phyloP scores from a whole-genome alignment of 2,329 filamentous ascomycete genomes.

The Scedosporium aurantiacum region DNA sequence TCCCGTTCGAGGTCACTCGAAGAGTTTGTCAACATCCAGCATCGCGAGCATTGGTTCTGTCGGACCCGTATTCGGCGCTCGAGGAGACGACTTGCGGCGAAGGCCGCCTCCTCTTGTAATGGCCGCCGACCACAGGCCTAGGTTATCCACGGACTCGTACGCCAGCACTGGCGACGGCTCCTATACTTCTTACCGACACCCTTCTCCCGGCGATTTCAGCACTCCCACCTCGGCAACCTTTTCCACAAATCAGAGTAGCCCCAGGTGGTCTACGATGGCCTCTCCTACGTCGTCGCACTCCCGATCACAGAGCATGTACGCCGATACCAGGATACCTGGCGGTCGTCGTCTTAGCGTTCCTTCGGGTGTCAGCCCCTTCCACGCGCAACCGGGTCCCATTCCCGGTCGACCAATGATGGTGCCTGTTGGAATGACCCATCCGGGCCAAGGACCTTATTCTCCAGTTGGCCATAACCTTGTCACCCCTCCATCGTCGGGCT shows the following conservation, averaged over 20 bases:
- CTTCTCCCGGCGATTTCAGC: constrained; percentile 63
- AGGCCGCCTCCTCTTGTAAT: constrained; percentile 76
- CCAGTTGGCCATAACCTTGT: constrained; percentile 30
- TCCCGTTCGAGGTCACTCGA: constrained; percentile 70
- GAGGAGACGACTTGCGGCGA: constrained; percentile 54
- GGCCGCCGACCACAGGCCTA: constrained; percentile 58
- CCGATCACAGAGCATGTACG: constrained; percentile 62
- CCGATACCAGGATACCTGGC: constrained; percentile 50
- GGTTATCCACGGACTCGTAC: constrained; percentile 58
- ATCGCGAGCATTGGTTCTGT: constrained; percentile 63
- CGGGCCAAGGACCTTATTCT: constrained; percentile 45
- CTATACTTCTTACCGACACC: constrained; percentile 50
- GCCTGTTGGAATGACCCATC: constrained; percentile 42
- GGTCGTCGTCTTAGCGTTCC: constrained; percentile 74
- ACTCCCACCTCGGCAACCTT: constrained; percentile 80
- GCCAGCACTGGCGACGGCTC: constrained; percentile 51
- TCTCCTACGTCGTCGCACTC: constrained; percentile 65
- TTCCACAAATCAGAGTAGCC: constrained; percentile 65
- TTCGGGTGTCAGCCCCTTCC: constrained; percentile 63
- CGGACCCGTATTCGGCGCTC: constrained; percentile 54
- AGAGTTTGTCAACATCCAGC: constrained; percentile 76
- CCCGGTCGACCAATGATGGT: constrained; percentile 45
- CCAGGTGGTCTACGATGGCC: constrained; percentile 57
- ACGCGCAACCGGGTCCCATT: constrained; percentile 46
- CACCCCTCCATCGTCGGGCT: constrained; percentile 34